phyloP scores from a whole-genome alignment of 768 basidiomycete species.

The Mycena metata region DNA sequence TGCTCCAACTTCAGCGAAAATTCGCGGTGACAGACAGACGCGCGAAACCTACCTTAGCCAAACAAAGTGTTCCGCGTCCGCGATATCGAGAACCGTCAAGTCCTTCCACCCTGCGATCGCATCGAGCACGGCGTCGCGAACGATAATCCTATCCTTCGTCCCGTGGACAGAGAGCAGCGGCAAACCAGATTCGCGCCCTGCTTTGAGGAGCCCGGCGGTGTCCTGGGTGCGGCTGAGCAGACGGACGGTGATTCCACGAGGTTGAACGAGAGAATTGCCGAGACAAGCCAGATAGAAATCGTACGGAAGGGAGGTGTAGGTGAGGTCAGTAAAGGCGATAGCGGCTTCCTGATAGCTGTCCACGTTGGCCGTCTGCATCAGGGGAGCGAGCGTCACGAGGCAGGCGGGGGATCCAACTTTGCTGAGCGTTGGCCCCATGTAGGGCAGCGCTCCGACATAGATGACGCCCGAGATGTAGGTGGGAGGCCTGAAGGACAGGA shows the following conservation, averaged over 20 bases:
- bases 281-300: slow-evolving; percentile 32
- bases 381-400: slow-evolving; percentile 35
- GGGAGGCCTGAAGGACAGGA: slow-evolving; percentile 43
- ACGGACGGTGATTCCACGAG: slow-evolving; percentile 39
- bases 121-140: slow-evolving; percentile 40
- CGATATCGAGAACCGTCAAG: slow-evolving; percentile 41
- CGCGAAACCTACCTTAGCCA: slow-evolving; percentile 7
- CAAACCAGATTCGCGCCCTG: slow-evolving; percentile 42
- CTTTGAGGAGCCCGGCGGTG: slow-evolving; percentile 39
- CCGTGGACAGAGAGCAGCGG: slow-evolving; percentile 46
- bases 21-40: background rate
- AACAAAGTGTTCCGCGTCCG: slow-evolving; percentile 46
- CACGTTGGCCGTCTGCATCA: slow-evolving; percentile 42
- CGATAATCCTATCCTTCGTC: slow-evolving; percentile 43
- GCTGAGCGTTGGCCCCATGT: slow-evolving; percentile 43
- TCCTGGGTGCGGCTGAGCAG: slow-evolving; percentile 45
- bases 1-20: slow-evolving; percentile 40
- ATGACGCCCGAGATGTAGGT: slow-evolving; percentile 46
- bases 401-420: slow-evolving; percentile 38
- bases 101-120: slow-evolving; percentile 44
- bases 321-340: slow-evolving; percentile 38
- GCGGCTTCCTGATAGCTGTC: slow-evolving; percentile 43
- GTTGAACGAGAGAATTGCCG: slow-evolving; percentile 45
- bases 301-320: slow-evolving; percentile 35
- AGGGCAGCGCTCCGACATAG: slow-evolving; percentile 44